Base-by-base conservation (phyloP, 1,139 yeast species). In the Yamadazyma pseudoaaseri region DNA sequence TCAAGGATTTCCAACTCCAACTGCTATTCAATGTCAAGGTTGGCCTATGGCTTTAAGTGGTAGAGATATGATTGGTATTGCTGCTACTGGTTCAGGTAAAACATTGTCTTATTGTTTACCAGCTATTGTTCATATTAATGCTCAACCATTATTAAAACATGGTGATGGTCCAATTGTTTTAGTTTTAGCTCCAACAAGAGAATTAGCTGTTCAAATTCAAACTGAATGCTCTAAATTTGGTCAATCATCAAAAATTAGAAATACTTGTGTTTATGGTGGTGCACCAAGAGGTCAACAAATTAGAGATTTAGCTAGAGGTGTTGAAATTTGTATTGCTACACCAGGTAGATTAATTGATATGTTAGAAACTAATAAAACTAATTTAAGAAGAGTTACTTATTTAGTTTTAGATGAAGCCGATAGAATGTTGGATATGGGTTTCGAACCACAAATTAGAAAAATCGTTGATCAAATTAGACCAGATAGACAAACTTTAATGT, bases 11-110 rank as follows among this genome's bases (percentile, higher is more conserved):
- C 94, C 84, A 39, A 79, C 73, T 46, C 98, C 98, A 52, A 92
- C 98, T 39, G 87, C 87, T 47, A 92, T 92, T 59, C 98, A 92
- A 71, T 86, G 96, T 64, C 98, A 94, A 72, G 98, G 98, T 70
- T 92, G 98, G 98, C 98, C 98, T 44, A 92, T 92, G 98, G 98
- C 98, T 58, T 75, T 90, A 44, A 81, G 92, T 54, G 98, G 98
- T 72, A 85, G 97, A 70, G 97, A 92, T 64, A 86, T 92, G 90
- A 84, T 92, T 65, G 98, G 98, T 75, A 85, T 92, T 62, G 97
- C 98, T 39, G 84, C 96, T 49, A 92, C 98, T 50, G 98, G 98
- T 68, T 89, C 97, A 38, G 98, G 98, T 74, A 92, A 92, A 75
- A 92, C 98, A 44, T 76, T 92, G 52, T 86, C 97, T 29, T 92